phyloP scores from a whole-genome alignment of 257 asterid genomes.

The Ilex aquifolium region DNA sequence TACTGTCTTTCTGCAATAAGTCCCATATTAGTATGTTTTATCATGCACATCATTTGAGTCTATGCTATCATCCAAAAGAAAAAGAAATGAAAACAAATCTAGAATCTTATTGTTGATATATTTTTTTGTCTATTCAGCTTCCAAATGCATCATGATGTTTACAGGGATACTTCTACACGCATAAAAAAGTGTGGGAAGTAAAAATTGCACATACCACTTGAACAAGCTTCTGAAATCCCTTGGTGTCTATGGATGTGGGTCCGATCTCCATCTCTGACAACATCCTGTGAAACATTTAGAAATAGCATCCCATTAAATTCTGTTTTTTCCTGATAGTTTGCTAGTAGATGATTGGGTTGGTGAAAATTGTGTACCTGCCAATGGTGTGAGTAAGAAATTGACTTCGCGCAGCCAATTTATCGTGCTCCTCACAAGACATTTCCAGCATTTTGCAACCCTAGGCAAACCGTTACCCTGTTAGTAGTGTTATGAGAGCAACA shows the following conservation, averaged over 20 bases:
- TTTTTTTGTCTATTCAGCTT: too few relatives aligned
- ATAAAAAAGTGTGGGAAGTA: too few relatives aligned
- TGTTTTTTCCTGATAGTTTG: background rate
- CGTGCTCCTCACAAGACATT: constrained; percentile 90
- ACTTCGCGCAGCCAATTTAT: constrained; percentile 59
- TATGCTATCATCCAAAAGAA: too few relatives aligned
- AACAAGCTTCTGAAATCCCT: constrained; percentile 82
- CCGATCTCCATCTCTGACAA: constrained; percentile 62
- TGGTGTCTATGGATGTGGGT: constrained; percentile 75
- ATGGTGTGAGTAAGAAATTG: constrained; percentile 84
- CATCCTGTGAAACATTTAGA: constrained; percentile 38
- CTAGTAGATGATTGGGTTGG: background rate
- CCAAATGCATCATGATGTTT: background rate
- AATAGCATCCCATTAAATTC: background rate
- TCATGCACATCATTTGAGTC: too few relatives aligned
- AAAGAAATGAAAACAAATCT: too few relatives aligned
- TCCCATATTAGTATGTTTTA: constrained; percentile 6
- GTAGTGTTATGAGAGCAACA: too few relatives aligned
- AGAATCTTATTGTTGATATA: too few relatives aligned
- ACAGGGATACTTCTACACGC: background rate
- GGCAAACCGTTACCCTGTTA: constrained; percentile 1
- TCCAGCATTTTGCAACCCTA: constrained; percentile 92
- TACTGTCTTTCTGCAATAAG: constrained; percentile 71
- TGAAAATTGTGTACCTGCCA: constrained; percentile 53
- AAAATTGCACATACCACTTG: constrained; percentile 55